Base-by-base conservation (phyloP, 257 asterid genomes). In the Ajuga chamaepitys region DNA sequence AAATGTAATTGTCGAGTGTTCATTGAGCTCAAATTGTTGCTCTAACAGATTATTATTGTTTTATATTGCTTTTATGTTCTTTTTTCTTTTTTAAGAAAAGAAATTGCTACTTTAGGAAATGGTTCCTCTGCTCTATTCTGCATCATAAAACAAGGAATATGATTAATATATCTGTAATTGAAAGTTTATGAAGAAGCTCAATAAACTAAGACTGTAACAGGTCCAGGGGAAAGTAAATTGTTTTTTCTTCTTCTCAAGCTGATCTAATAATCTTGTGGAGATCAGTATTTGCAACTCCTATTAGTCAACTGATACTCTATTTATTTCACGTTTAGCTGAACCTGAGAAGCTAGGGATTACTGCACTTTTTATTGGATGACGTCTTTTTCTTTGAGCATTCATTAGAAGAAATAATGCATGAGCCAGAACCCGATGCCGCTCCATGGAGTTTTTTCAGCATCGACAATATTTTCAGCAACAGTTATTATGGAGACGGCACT, bases 401-500 rank as follows among this genome's bases (percentile, higher is more conserved):
- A 26, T 54, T 64, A 64, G 64, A 70, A 68, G 77, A 67, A 50
- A 58, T 59, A 65, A 86, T 83, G 95, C 77, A 80, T 38, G 91
- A 83, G 70, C 84, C 86, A 11, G 91, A 88, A 69, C 73, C 91
- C 51, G 95, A 91, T 75, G 75, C 87, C 66, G 56, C 84, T 68
- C 67, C 77, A 5, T 88, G 96, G 93, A 62, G 82, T 66, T 76
- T 86, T 57, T 75, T 93, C 66, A 80, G 84, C 59, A 59, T 84
- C 14, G 93, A 90, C 62, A 76, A 73, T 68, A 74, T 88, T 62
- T 88, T 87, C 80, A 88, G 85, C 68, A 79, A 79, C 75, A 83
- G 75, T 78, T 89, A 88, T 67, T 86, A 90, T 21, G 96, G 95
- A 17, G 95, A 84, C 76, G 62, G 77, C 74, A 77, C 72, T 51